phyloP scores from a whole-genome alignment of 2,329 filamentous ascomycete species.

The Aspergillus sp. region DNA sequence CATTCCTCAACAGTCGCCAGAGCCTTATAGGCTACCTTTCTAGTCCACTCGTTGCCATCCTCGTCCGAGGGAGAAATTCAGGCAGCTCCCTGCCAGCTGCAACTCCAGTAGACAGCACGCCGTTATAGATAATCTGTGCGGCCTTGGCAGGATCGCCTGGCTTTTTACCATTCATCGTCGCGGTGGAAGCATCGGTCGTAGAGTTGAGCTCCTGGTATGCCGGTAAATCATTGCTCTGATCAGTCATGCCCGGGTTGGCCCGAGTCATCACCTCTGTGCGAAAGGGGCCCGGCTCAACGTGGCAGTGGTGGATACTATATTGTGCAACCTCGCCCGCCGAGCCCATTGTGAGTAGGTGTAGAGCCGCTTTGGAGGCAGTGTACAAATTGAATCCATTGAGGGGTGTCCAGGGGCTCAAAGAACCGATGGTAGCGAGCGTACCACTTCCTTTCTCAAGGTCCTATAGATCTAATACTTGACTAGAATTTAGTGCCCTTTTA shows the following conservation, averaged over 20 bases:
- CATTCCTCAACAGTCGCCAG: constrained; percentile 4
- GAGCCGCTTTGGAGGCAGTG: constrained; percentile 28
- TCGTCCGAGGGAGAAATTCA: constrained; percentile 22
- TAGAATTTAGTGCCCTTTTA: too few species aligned
- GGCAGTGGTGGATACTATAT: constrained; percentile 28
- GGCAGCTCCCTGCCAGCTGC: constrained; percentile 19
- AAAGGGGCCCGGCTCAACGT: constrained; percentile 35
- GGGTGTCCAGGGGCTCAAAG: constrained; percentile 24
- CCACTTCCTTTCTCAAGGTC: constrained; percentile 25
- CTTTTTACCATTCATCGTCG: constrained; percentile 20
- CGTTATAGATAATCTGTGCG: constrained; percentile 26
- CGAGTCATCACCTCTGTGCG: constrained; percentile 25
- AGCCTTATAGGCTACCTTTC: constrained; percentile 2
- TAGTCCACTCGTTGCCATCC: constrained; percentile 14
- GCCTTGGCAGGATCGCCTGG: constrained; percentile 26
- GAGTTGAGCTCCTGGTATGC: constrained; percentile 20
- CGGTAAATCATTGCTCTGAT: constrained; percentile 9
- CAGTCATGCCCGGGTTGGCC: constrained; percentile 5
- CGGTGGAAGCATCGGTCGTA: constrained; percentile 9
- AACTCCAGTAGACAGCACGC: constrained; percentile 17
- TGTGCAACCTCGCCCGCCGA: constrained; percentile 24
- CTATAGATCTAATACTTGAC: too few species aligned
- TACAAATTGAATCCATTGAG: constrained; percentile 26
- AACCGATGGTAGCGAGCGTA: constrained; percentile 33
- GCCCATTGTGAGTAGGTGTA: constrained; percentile 5